These are phyloP conservation scores for Boletus rubroflammeus DNA, from an alignment of 768 basidiomycete species.

Conservation along the genomic window DNA sequence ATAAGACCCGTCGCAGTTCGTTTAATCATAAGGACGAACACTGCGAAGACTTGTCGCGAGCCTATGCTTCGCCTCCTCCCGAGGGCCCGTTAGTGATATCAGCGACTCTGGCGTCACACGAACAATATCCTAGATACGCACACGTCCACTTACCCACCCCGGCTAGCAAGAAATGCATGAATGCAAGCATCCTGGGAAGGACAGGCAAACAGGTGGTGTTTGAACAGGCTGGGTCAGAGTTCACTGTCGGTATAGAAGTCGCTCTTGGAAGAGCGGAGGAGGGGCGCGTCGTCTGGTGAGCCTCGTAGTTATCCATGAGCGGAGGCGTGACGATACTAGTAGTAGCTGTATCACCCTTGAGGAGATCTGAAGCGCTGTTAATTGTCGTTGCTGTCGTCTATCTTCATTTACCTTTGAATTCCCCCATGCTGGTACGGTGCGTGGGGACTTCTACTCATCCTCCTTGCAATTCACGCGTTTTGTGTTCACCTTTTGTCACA, in stretches of 20 bases:
- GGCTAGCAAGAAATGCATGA: constrained; percentile 13
- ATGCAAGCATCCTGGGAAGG: constrained; percentile 7
- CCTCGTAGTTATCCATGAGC: not conserved
- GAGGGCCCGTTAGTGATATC: constrained; percentile 25
- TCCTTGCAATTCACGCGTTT: not conserved
- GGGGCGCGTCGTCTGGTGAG: constrained; percentile 31
- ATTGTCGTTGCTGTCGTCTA: constrained; percentile 17
- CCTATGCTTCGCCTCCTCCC: constrained; percentile 30
- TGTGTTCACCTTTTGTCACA: not conserved
- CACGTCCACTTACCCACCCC: constrained; percentile 22
- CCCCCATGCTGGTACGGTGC: constrained; percentile 3
- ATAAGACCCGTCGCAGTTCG: constrained; percentile 19
- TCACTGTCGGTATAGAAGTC: constrained; percentile 29
- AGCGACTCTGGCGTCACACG: constrained; percentile 14
- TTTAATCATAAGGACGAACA: constrained; percentile 12
- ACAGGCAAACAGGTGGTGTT: constrained; percentile 23
- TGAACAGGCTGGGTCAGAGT: constrained; percentile 27
- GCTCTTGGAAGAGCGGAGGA: constrained; percentile 33
- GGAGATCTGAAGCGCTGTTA: constrained; percentile 4
- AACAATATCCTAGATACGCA: constrained; percentile 29
- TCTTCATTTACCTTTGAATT: constrained; percentile 12
- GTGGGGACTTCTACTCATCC: not conserved
- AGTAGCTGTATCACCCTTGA: not conserved
- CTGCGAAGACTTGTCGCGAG: constrained; percentile 29
- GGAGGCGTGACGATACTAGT: not conserved